Evolutionary conservation across 2,329 filamentous ascomycete species (phyloP), one percentile per base, ranked within the genome.

Genomic region (Aureobasidium sp.): DNA sequence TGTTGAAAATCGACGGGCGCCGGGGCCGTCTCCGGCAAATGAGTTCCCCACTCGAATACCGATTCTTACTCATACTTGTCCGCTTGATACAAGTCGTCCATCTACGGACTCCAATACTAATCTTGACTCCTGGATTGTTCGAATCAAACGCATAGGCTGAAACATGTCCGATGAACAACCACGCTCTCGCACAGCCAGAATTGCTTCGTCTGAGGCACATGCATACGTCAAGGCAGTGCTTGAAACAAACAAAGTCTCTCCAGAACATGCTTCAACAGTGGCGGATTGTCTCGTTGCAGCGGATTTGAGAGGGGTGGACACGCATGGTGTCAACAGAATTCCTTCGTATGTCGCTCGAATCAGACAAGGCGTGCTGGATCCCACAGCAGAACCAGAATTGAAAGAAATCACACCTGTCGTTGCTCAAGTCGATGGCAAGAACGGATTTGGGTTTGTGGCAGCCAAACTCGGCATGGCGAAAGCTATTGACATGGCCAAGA

Each of bases 241-340:
- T 34, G 69, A 73, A 62, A 84, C 78, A 17, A 85, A 89, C 68
- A 82, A 82, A 2, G 84, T 88, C 0, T 73, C 84, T 0, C 62
- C 73, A 0, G 70, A 77, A 2, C 82, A 88, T 65, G 87, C 88
- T 24, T 66, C 74, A 9, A 83, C 84, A 29, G 75, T 90, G 17
- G 84, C 87, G 13, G 74, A 77, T 61, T 88, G 85, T 63, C 82
- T 92, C 1, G 79, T 91, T 0, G 82, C 83, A 37, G 88, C 89
- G 15, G 89, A 92, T 68, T 81, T 92, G 0, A 85, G 88, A 37
- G 89, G 88, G 43, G 86, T 92, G 26, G 88, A 92, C 70, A 89
- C 87, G 0, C 88, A 92, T 70, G 88, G 86, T 64, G 84, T 88
- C 72, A 89, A 89, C 71, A 84, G 88, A 6, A 84, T 92, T 44